phyloP scores from a whole-genome alignment of 768 basidiomycete species.

The Hypholoma fasciculare region DNA sequence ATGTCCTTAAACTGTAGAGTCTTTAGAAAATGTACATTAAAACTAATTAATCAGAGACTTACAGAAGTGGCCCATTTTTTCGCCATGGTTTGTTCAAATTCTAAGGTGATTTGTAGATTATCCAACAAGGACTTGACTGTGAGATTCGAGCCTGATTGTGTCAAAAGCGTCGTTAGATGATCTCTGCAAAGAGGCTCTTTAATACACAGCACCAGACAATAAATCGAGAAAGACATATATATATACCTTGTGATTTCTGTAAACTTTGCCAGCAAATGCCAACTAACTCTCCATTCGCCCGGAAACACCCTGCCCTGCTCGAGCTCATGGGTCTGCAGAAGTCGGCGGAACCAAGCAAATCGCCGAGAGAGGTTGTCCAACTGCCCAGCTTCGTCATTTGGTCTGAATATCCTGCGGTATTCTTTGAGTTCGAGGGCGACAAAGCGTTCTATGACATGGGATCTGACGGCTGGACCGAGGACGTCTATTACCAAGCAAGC shows the following conservation, averaged over 20 bases:
- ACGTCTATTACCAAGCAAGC: conserved; percentile 91
- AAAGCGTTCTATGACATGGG: conserved; percentile 84
- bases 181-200: conserved; percentile 48
- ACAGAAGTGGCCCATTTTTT: conserved; percentile 84
- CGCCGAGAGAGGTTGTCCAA: conserved; percentile 92
- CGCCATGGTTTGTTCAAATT: conserved; percentile 82
- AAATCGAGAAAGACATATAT: background rate
- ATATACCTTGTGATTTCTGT: conserved; percentile 85
- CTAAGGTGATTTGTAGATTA: conserved; percentile 79
- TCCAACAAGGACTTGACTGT: conserved; percentile 83
- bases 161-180: conserved; percentile 78
- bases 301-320: conserved; percentile 88
- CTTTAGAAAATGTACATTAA: background rate
- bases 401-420: conserved; percentile 93
- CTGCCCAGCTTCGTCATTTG: conserved; percentile 93
- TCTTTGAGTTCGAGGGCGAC: conserved; percentile 90
- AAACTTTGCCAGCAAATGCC: conserved; percentile 82
- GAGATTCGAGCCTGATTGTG: conserved; percentile 72
- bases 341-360: conserved; percentile 92
- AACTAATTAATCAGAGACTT: conserved; percentile 10
- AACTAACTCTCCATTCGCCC: conserved; percentile 80
- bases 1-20: conserved; percentile 61
- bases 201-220: background rate
- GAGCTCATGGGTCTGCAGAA: conserved; percentile 83
- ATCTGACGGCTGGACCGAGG: conserved; percentile 80